Evolutionary conservation across 148 eudicot genomes (phyloP).

Genomic region (Rhododendron griersonianum): DNA sequence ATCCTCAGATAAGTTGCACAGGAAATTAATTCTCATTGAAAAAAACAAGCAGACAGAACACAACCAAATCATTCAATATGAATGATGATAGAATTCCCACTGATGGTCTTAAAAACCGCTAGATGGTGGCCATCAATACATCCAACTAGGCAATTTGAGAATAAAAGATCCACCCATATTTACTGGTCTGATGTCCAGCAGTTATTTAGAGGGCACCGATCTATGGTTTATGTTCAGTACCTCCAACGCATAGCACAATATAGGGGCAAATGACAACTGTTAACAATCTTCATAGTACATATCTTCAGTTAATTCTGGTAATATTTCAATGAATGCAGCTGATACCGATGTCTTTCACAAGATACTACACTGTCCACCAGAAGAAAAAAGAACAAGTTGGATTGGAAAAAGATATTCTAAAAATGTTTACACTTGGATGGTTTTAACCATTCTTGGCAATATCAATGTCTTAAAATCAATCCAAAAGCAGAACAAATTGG

Average conservation of each 20-base stretch:
- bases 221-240: background rate
- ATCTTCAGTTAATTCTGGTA: background rate
- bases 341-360: background rate
- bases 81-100: background rate
- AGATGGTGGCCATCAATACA: background rate
- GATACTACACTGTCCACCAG: background rate
- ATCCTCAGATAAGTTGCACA: conserved; percentile 14
- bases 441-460: background rate
- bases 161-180: background rate
- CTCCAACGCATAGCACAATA: background rate
- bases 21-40: background rate
- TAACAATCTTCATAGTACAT: background rate
- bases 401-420: background rate
- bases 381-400: background rate
- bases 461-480: background rate
- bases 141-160: background rate
- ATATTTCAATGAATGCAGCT: background rate
- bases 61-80: background rate
- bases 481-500: background rate
- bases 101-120: background rate
- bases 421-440: background rate
- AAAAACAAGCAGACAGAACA: background rate
- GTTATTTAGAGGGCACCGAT: background rate
- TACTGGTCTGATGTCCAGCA: background rate
- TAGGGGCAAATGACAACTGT: background rate